Conservation (phyloP, 2,329 filamentous ascomycete species). For the Aspergillus novofumigatus region DNA sequence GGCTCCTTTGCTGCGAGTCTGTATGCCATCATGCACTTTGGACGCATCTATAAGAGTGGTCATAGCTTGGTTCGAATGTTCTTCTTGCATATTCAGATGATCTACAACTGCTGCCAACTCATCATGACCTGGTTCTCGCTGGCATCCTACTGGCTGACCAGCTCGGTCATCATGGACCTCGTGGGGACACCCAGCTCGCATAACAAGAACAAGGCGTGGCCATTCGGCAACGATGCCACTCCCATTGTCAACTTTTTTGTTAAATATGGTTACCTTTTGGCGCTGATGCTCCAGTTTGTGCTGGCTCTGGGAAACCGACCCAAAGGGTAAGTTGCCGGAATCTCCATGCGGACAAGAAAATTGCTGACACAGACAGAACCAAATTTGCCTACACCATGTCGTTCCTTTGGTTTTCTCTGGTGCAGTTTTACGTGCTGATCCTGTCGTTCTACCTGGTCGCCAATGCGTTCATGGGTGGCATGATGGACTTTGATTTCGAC, state of each 20-base stretch:
- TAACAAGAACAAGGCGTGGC: slow-evolving; percentile 66
- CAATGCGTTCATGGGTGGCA: slow-evolving; percentile 65
- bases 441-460: slow-evolving; percentile 84
- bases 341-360: background rate
- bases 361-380: slow-evolving; percentile 30
- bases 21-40: slow-evolving; percentile 97
- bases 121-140: slow-evolving; percentile 85
- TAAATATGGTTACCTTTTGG: slow-evolving; percentile 87
- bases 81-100: slow-evolving; percentile 92
- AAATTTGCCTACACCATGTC: slow-evolving; percentile 89
- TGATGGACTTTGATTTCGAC: slow-evolving; percentile 59
- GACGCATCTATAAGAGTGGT: slow-evolving; percentile 96
- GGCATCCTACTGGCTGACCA: slow-evolving; percentile 96
- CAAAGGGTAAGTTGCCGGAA: slow-evolving; percentile 60
- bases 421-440: slow-evolving; percentile 87
- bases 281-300: slow-evolving; percentile 92
- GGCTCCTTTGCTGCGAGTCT: slow-evolving; percentile 96
- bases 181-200: slow-evolving; percentile 67
- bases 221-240: slow-evolving; percentile 81
- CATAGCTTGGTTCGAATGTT: slow-evolving; percentile 98
- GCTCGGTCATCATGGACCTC: slow-evolving; percentile 93
- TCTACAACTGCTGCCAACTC: slow-evolving; percentile 89
- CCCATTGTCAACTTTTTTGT: slow-evolving; percentile 88
- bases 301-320: slow-evolving; percentile 93
- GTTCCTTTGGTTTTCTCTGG: slow-evolving; percentile 77